Evolutionary conservation across 768 basidiomycete genomes (phyloP), one percentile per base, ranked within the genome.

Genomic region (Tulasnella sp.): DNA sequence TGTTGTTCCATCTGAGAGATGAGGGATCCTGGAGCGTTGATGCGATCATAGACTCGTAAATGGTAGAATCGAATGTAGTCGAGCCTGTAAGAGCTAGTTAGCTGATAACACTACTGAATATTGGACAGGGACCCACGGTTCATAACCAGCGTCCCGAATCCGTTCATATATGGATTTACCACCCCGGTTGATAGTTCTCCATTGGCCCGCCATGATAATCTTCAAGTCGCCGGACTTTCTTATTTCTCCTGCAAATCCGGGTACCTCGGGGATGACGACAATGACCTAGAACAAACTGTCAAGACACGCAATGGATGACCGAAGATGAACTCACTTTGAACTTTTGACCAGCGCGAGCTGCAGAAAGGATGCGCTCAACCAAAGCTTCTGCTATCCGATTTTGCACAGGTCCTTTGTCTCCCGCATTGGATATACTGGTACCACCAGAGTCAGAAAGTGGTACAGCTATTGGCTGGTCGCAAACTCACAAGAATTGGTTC

Each of bases 1-100:
- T 75, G 71, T 55, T 77, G 65, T 67, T 94, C 87, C 77, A 86
- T 86, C 17, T 51, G 25, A 19, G 12, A 17, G 34, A 59, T 59
- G 50, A 59, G 54, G 14, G 53, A 54, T 37, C 37, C 35, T 2
- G 58, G 58, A 2, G 45, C 58, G 27, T 59, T 59, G 21, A 59
- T 57, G 25, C 58, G 35, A 66, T 97, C 93, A 67, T 94, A 99
- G 0, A 83, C 74, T 31, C 94, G 79, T 21, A 99, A 75, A 70
- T 98, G 91, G 72, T 86, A 97, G 76, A 96, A 89, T 8, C 82
- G 78, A 63, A 96, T 86, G 67, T 84, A 92, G 56, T 92, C 82
- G 70, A 73, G 64, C 19, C 88, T 89, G 60, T 43, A 7, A 12
- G 6, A 7, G 15, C 2, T 12, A 5, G 6, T 49, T 17, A 14